phyloP scores from a whole-genome alignment of 2,329 filamentous ascomycete species.

The Fusarium citri region DNA sequence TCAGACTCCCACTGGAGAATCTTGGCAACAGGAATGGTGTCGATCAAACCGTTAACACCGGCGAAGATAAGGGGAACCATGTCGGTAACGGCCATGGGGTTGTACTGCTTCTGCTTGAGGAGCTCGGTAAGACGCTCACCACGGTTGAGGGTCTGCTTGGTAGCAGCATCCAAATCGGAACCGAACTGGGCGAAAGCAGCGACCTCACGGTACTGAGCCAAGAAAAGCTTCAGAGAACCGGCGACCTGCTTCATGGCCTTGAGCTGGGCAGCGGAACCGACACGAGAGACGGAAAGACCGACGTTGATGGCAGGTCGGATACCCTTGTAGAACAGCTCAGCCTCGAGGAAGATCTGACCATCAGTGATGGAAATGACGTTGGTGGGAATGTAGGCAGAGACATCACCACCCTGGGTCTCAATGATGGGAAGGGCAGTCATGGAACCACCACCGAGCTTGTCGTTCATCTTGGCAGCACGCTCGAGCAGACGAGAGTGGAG shows the following conservation, averaged over 20 bases:
- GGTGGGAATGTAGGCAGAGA: slow-evolving; percentile 99
- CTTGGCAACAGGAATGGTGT: slow-evolving; percentile 88
- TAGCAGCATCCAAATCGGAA: slow-evolving; percentile 98
- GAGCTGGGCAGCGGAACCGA: slow-evolving; percentile 98
- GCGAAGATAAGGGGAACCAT: slow-evolving; percentile 99
- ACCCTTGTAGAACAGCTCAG: slow-evolving; percentile 99
- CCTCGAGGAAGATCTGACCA: slow-evolving; percentile 99
- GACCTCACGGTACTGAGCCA: slow-evolving; percentile 99
- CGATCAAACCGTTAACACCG: slow-evolving; percentile 97
- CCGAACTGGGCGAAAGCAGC: slow-evolving; percentile 99
- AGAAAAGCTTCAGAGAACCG: slow-evolving; percentile 99
- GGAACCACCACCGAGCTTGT: slow-evolving; percentile 93
- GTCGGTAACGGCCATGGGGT: slow-evolving; percentile 98
- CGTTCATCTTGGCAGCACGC: slow-evolving; percentile 99
- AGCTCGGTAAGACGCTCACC: slow-evolving; percentile 99
- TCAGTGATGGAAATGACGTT: slow-evolving; percentile 99
- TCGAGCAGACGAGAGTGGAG: slow-evolving; percentile 99
- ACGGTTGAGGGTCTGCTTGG: slow-evolving; percentile 97
- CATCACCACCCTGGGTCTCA: slow-evolving; percentile 99
- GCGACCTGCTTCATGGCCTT: slow-evolving; percentile 99
- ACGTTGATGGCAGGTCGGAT: slow-evolving; percentile 99
- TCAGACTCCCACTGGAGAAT: slow-evolving; percentile 94
- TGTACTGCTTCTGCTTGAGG: slow-evolving; percentile 99
- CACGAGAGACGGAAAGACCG: slow-evolving; percentile 99
- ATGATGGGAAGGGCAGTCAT: slow-evolving; percentile 97